Evolutionary conservation across 495 filamentous ascomycete genomes (phyloP), one percentile per base, ranked within the genome.

Genomic region (Aspergillus nidulans): DNA sequence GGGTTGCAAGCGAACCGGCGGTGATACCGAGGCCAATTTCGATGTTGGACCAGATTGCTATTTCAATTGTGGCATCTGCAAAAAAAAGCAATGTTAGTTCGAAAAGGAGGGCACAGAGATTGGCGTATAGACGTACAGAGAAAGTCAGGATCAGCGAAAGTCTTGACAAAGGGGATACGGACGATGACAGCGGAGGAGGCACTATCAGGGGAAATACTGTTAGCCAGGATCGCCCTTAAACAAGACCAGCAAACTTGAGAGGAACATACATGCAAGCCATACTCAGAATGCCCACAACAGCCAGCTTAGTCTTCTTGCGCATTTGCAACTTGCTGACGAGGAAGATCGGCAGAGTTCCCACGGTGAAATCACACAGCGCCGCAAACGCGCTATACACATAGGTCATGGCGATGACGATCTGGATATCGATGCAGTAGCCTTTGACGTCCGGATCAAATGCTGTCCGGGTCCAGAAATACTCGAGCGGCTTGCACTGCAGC

Each of bases 1-100:
- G 71, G 10, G 71, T 76, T 40, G 75, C 75, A 6, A 79, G 71
- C 51, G 71, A 75, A 10, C 70, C 76, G 42, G 74, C 73, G 1
- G 75, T 69, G 55, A 79, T 76, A 15, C 74, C 76, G 0, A 78
- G 64, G 19, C 68, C 73, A n/a, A 61, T 61, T 61, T 79, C 75
- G 54, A 72, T 65, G 48, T 66, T 69, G 39, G 72, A 74, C 75
- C 75, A 78, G 49, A 77, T 59, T 23, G 72, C 72, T 49, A 77
- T 70, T 46, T 72, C 62, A 51, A 67, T 64, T 36, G 72, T 77
- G 19, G 74, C 63, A 32, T 71, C 71, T 74, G 39, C 10, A 20
- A 20, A 24, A 25, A 32, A 4, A 12, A 12, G 4, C 4, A 9
- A 10, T 36, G 13, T 49, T 49, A 15, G 49, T 26, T 40, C n/a